Conservation (phyloP, 2,329 filamentous ascomycete species). For the Penicillium sp. region DNA sequence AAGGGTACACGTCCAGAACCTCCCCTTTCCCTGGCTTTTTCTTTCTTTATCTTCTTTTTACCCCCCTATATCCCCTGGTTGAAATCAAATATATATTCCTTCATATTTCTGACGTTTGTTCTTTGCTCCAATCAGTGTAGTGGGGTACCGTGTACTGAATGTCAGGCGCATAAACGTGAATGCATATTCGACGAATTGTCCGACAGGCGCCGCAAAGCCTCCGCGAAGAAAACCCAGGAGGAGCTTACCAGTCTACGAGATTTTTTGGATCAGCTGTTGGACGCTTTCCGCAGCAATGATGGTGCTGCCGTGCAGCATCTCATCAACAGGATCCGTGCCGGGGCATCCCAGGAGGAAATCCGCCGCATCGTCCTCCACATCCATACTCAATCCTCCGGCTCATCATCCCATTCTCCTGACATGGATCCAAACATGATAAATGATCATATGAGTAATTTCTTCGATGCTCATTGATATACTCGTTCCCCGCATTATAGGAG, state of each 20-base stretch:
- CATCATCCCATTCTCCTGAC: not conserved
- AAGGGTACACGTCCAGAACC: conserved; percentile 29
- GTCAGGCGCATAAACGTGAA: conserved; percentile 31
- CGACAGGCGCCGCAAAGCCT: conserved; percentile 39
- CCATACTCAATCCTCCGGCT: not conserved
- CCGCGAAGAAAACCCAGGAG: conserved; percentile 30
- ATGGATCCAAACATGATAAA: conserved; percentile 9
- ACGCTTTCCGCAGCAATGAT: conserved; percentile 25
- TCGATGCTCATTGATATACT: conserved; percentile 4
- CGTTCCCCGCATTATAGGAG: not conserved
- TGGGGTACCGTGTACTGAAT: conserved; percentile 36
- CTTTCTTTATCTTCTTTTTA: not conserved
- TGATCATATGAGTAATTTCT: conserved; percentile 7
- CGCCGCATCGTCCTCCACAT: not conserved
- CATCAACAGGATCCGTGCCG: conserved; percentile 28
- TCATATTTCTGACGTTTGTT: conserved; percentile 9
- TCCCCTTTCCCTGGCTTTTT: not conserved
- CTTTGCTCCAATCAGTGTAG: conserved; percentile 28
- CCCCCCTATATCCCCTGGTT: not conserved
- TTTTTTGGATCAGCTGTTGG: conserved; percentile 30
- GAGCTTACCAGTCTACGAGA: conserved; percentile 28
- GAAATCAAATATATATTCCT: not conserved
- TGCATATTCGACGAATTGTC: conserved; percentile 36
- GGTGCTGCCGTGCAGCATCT: conserved; percentile 21
- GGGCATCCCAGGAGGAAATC: conserved; percentile 14